phyloP scores from a whole-genome alignment of 192 early-diverging fungal species.

The Coemansia sp. region DNA sequence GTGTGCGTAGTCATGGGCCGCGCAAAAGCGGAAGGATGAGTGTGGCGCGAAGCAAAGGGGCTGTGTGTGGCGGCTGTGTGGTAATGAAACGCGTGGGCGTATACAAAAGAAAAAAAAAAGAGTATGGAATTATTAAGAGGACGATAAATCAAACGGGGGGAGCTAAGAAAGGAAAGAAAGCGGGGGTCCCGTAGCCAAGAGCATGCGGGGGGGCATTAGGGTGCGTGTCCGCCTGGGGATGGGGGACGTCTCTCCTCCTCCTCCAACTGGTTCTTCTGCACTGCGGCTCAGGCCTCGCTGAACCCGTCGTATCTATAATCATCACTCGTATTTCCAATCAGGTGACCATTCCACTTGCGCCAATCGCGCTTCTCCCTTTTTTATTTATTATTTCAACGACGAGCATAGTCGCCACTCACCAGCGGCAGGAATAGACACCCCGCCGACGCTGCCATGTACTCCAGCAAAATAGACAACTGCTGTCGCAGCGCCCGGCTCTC shows the following conservation, averaged over 20 bases:
- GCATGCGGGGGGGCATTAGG: slow-evolving; percentile 1
- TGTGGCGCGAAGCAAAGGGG: slow-evolving; percentile 4
- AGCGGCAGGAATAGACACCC: slow-evolving; percentile 35
- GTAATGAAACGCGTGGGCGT: slow-evolving; percentile 32
- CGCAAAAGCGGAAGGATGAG: slow-evolving; percentile 1
- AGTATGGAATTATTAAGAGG: slow-evolving; percentile 3
- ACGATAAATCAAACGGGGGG: not conserved
- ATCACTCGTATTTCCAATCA: slow-evolving; percentile 17
- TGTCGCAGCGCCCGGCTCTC: slow-evolving; percentile 18
- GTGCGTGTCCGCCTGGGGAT: slow-evolving; percentile 7
- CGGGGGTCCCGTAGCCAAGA: slow-evolving; percentile 6
- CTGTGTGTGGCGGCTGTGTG: slow-evolving; percentile 33
- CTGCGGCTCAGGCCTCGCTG: slow-evolving; percentile 6
- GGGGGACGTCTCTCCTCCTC: slow-evolving; percentile 7
- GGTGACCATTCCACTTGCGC: slow-evolving; percentile 26
- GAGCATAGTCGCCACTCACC: slow-evolving; percentile 31
- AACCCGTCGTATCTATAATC: slow-evolving; percentile 28
- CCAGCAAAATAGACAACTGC: slow-evolving; percentile 47
- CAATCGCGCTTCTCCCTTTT: slow-evolving; percentile 18
- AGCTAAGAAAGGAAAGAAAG: slow-evolving; percentile 11
- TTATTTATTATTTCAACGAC: too few species aligned
- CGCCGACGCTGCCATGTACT: slow-evolving; percentile 47
- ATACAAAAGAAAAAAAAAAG: slow-evolving; percentile 6
- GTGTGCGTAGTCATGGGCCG: slow-evolving; percentile 50
- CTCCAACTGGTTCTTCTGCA: slow-evolving; percentile 18